Percentiles rank a stretch among this genome's conserved stretches.
These are phyloP conservation scores for Novymonas esmeraldas DNA, from an alignment of 208 protist genomes.

Conservation along the genomic window DNA sequence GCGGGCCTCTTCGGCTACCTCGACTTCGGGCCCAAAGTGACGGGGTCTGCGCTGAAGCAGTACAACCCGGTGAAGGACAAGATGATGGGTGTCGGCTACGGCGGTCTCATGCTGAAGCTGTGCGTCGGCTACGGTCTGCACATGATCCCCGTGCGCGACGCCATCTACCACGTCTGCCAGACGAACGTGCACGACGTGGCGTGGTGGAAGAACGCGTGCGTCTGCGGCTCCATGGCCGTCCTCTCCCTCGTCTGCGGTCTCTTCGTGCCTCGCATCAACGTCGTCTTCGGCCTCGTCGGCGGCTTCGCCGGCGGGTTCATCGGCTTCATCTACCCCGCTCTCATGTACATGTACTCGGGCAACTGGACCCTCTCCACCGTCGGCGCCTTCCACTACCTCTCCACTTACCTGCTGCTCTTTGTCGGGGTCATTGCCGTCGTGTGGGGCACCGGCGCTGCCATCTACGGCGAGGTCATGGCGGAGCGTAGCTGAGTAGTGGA, in stretches of 20 bases:
- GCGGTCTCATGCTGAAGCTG: slow-evolving; percentile 67
- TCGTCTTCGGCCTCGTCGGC: slow-evolving; percentile 75
- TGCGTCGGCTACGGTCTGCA: slow-evolving; percentile 64
- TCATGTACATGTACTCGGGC: slow-evolving; percentile 73
- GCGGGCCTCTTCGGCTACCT: slow-evolving; percentile 71
- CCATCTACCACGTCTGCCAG: slow-evolving; percentile 56
- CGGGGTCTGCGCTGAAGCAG: slow-evolving; percentile 50
- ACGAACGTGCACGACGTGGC: slow-evolving; percentile 42
- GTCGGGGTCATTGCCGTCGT: slow-evolving; percentile 62
- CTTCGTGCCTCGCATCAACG: slow-evolving; percentile 65
- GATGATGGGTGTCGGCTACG: slow-evolving; percentile 56
- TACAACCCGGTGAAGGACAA: slow-evolving; percentile 64
- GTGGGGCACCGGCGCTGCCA: slow-evolving; percentile 54
- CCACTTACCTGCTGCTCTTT: slow-evolving; percentile 59
- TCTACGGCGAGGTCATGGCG: slow-evolving; percentile 39
- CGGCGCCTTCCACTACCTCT: slow-evolving; percentile 49
- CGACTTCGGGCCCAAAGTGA: slow-evolving; percentile 55
- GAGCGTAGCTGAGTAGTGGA: not conserved
- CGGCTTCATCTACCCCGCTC: slow-evolving; percentile 71
- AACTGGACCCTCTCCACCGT: slow-evolving; percentile 41
- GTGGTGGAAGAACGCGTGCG: slow-evolving; percentile 56
- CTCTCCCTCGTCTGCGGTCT: slow-evolving; percentile 60
- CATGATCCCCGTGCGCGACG: slow-evolving; percentile 68
- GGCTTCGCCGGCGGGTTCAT: slow-evolving; percentile 69
- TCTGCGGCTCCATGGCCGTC: slow-evolving; percentile 44